Evolutionary conservation across 78 protist genomes (phyloP).

Genomic region (Pigoraptor vietnamica): DNA sequence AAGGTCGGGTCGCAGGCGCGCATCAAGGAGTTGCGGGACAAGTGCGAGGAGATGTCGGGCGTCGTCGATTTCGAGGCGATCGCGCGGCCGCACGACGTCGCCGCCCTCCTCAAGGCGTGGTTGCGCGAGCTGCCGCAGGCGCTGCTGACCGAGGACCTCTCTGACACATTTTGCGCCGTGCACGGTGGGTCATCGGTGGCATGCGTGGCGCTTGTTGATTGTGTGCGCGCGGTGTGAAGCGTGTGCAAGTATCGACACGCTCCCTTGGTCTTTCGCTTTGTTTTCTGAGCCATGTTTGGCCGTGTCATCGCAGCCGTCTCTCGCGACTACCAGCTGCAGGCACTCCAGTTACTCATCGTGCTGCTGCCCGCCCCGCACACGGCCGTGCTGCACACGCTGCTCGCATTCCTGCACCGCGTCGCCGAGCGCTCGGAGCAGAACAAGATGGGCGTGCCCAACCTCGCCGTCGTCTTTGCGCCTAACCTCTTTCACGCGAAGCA

Average conservation of each 20-base stretch:
- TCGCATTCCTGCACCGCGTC: not conserved
- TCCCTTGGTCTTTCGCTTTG: no score
- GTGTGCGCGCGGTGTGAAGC: not conserved
- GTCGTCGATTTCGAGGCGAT: not conserved
- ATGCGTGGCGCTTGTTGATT: not conserved
- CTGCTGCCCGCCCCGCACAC: not conserved
- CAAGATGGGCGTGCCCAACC: not conserved
- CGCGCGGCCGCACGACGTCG: not conserved
- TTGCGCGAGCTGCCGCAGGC: not conserved
- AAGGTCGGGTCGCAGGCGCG: not conserved
- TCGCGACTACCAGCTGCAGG: not conserved
- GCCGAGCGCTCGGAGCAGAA: not conserved
- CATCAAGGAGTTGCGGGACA: not conserved
- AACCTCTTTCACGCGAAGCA: not conserved
- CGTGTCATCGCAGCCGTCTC: not conserved
- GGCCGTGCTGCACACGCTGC: not conserved
- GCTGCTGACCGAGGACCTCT: not conserved
- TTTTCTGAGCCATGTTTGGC: not conserved
- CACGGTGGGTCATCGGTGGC: not conserved
- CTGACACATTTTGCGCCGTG: not conserved
- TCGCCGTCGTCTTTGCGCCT: not conserved
- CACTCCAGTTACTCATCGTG: not conserved
- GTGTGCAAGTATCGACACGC: not conserved
- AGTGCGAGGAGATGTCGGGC: not conserved
- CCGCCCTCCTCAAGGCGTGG: not conserved